These are phyloP conservation scores for Aegilops umbellulata DNA, from an alignment of 176 grass and related monocot species.

Conservation along the genomic window DNA sequence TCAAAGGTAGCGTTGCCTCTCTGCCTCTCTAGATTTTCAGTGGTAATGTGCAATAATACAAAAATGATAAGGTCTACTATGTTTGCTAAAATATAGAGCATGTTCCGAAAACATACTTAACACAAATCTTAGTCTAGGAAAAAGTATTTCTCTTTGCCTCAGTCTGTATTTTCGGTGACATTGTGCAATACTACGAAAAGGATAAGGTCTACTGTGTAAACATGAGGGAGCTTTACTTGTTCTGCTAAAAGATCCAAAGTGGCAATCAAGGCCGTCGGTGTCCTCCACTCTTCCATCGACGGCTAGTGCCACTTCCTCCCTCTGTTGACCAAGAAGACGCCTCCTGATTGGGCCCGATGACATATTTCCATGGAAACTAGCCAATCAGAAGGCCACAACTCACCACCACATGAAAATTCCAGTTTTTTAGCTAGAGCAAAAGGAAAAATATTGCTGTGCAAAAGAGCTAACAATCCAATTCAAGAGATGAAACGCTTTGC, in stretches of 20 bases:
- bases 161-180: no score
- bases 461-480: neutral
- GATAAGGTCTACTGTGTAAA: neutral
- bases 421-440: neutral
- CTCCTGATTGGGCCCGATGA: constrained; percentile 32
- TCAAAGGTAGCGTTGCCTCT: no score
- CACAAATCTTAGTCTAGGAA: no score
- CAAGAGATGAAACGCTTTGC: no score
- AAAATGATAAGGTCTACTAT: no score
- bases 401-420: neutral
- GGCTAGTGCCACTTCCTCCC: neutral
- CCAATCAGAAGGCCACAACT: constrained; percentile 14
- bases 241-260: neutral
- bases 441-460: neutral
- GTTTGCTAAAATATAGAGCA: no score
- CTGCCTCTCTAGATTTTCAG: no score
- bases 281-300: neutral
- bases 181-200: neutral
- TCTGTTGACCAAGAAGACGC: neutral
- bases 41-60: no score
- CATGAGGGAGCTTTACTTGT: neutral
- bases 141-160: no score
- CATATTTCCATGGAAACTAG: constrained; percentile 10
- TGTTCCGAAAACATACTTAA: no score
- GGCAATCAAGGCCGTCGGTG: neutral